A percentile compares a stretch with the other conserved stretches of the same genome.
These are phyloP conservation scores for Penicillium sp. DNA, from an alignment of 2,329 filamentous ascomycete species.

Conservation along the genomic window DNA sequence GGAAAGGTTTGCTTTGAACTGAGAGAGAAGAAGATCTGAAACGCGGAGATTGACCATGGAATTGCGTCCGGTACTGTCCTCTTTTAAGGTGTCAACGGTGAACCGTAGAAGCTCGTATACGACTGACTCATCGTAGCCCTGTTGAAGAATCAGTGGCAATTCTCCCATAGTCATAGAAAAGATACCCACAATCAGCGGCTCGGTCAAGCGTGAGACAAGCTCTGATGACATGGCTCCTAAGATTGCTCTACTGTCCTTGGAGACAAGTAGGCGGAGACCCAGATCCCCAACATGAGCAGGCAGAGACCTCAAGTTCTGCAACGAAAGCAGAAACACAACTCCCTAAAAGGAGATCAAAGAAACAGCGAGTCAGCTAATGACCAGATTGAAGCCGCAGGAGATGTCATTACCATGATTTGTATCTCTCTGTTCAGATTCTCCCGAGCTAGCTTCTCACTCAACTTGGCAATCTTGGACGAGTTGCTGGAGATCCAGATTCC, in stretches of 20 bases:
- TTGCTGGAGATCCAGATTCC: slow-evolving; percentile 37
- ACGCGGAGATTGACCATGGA: slow-evolving; percentile 24
- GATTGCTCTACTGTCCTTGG: slow-evolving; percentile 22
- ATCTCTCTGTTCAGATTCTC: slow-evolving; percentile 31
- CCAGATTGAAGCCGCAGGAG: neutral
- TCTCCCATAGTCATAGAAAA: neutral
- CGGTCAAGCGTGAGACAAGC: slow-evolving; percentile 32
- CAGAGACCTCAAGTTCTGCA: slow-evolving; percentile 26
- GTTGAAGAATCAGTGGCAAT: slow-evolving; percentile 4
- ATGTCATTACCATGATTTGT: slow-evolving; percentile 36
- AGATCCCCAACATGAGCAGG: slow-evolving; percentile 30
- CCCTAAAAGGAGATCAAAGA: slow-evolving; percentile 27
- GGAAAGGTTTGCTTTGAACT: slow-evolving; percentile 21
- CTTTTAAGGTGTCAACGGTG: slow-evolving; percentile 24
- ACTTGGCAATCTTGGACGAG: slow-evolving; percentile 37
- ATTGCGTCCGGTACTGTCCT: neutral
- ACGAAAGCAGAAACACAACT: slow-evolving; percentile 31
- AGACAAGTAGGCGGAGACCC: slow-evolving; percentile 29
- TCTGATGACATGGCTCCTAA: slow-evolving; percentile 26
- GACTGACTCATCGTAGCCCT: slow-evolving; percentile 24
- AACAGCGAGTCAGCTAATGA: neutral
- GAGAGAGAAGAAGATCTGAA: slow-evolving; percentile 25
- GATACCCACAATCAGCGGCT: slow-evolving; percentile 42
- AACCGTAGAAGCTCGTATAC: slow-evolving; percentile 26
- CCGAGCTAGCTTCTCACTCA: slow-evolving; percentile 40